phyloP scores from a whole-genome alignment of 2,329 filamentous ascomycete genomes.

The Penicillium sp. region DNA sequence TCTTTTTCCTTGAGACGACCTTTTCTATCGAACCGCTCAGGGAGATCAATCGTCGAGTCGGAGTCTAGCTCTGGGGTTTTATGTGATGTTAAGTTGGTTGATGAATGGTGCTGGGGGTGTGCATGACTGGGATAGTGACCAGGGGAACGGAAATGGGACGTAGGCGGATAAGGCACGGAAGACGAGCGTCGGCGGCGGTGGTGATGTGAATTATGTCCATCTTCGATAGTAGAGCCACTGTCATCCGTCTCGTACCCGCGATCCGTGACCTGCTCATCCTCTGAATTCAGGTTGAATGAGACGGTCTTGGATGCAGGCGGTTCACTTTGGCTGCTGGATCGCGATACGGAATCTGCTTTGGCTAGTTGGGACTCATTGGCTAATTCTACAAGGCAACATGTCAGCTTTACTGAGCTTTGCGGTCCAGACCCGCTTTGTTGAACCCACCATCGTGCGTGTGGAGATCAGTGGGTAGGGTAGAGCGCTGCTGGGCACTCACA shows the following conservation, averaged over 20 bases:
- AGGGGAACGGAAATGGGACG: conserved; percentile 8
- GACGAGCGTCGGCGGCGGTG: conserved; percentile 27
- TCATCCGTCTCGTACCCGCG: conserved; percentile 47
- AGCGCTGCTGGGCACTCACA: conserved; percentile 48
- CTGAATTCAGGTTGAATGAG: conserved; percentile 29
- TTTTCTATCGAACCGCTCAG: background rate
- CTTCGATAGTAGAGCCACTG: conserved; percentile 38
- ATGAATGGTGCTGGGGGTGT: conserved; percentile 1
- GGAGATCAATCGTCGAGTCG: conserved; percentile 35
- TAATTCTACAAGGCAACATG: conserved; percentile 6
- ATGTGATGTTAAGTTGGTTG: background rate
- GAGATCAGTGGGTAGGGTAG: conserved; percentile 37
- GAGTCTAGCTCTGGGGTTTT: conserved; percentile 33
- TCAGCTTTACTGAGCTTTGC: conserved; percentile 6
- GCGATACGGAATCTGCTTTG: conserved; percentile 5
- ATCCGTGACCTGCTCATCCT: conserved; percentile 16
- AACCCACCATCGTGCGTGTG: conserved; percentile 46
- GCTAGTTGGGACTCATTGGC: conserved; percentile 19
- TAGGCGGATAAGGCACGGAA: conserved; percentile 19
- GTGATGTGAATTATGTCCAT: conserved; percentile 11
- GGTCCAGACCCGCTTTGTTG: conserved; percentile 11
- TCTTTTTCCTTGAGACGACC: background rate
- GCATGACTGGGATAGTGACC: conserved; percentile 6
- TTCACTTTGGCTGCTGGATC: conserved; percentile 23
- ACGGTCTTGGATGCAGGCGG: conserved; percentile 32